Conservation (phyloP, 345 rosid species). For the Aurinia saxatilis region DNA sequence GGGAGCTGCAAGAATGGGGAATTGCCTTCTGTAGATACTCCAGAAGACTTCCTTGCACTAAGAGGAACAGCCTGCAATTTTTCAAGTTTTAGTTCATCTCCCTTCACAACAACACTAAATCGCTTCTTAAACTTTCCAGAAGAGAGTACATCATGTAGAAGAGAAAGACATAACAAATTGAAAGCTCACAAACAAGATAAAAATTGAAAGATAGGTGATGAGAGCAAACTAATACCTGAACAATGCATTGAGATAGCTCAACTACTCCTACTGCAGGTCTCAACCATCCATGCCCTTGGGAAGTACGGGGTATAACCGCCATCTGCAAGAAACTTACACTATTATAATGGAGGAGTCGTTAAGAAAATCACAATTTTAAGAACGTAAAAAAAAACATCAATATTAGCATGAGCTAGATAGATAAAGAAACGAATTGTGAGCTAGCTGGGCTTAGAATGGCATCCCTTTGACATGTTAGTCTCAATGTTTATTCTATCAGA, state of each 20-base stretch:
- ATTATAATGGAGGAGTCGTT: neutral
- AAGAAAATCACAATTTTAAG: slow-evolving; percentile 1
- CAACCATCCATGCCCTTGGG: slow-evolving; percentile 97
- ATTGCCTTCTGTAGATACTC: slow-evolving; percentile 82
- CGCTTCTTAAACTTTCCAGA: slow-evolving; percentile 1
- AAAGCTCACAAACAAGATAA: neutral
- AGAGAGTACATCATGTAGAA: neutral
- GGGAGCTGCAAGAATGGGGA: slow-evolving; percentile 97
- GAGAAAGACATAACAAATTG: neutral
- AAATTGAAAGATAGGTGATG: neutral
- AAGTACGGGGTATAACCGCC: slow-evolving; percentile 84
- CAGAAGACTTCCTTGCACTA: slow-evolving; percentile 80
- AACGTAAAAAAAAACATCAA: neutral
- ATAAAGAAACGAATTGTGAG: neutral
- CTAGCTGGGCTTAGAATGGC: neutral
- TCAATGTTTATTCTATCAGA: slow-evolving; percentile 1
- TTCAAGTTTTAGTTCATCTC: neutral
- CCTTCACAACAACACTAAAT: slow-evolving; percentile 7
- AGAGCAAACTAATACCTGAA: slow-evolving; percentile 55
- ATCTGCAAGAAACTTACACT: slow-evolving; percentile 44
- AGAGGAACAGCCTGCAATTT: slow-evolving; percentile 88
- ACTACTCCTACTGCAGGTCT: slow-evolving; percentile 93
- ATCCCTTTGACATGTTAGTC: neutral
- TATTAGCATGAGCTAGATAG: neutral
- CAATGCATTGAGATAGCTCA: slow-evolving; percentile 93